Conservation (phyloP, 202 grass and related monocot genomes). For the Hordeum pubiflorum region DNA sequence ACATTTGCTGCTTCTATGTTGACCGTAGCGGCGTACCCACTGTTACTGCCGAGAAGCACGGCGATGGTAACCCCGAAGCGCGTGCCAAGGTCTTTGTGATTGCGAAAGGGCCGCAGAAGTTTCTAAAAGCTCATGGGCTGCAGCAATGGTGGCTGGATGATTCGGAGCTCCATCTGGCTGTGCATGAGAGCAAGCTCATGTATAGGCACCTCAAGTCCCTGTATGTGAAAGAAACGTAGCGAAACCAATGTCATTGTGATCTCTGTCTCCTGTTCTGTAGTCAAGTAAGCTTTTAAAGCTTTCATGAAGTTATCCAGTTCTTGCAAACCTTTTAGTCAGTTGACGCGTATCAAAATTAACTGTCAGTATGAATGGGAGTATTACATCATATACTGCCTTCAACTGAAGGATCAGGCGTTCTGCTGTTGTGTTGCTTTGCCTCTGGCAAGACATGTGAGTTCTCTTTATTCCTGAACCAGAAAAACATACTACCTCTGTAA, state of each 20-base stretch:
- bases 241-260: neutral
- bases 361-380: neutral
- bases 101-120: slow-evolving; percentile 46
- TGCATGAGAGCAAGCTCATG: slow-evolving; percentile 62
- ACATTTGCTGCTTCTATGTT: slow-evolving; percentile 67
- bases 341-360: neutral
- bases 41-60: slow-evolving; percentile 19
- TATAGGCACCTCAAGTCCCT: slow-evolving; percentile 56
- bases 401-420: neutral
- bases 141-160: slow-evolving; percentile 79
- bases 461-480: too few species aligned
- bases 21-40: slow-evolving; percentile 33
- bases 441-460: too few species aligned
- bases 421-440: neutral
- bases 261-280: neutral
- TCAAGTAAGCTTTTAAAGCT: neutral
- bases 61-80: neutral
- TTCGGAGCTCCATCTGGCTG: slow-evolving; percentile 47
- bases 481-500: too few species aligned
- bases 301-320: neutral
- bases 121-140: slow-evolving; percentile 71
- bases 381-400: neutral
- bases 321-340: neutral
- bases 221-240: slow-evolving; percentile 34
- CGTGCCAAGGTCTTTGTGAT: slow-evolving; percentile 41